Base-by-base conservation (phyloP, 2,329 filamentous ascomycete genomes). In the Colletotrichum trifolii region DNA sequence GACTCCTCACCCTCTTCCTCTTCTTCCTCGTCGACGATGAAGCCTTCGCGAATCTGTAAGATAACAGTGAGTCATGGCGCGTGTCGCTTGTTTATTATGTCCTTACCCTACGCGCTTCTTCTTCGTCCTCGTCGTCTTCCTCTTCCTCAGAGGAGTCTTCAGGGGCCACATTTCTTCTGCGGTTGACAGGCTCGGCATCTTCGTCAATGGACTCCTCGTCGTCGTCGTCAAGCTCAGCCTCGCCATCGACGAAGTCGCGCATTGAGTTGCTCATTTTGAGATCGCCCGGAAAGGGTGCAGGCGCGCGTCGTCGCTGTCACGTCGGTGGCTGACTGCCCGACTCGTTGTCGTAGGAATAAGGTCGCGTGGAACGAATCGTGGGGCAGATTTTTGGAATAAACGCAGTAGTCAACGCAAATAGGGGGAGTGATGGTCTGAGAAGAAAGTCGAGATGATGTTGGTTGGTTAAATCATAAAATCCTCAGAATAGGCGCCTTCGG, bases 81-180 rank as follows among this genome's bases (percentile, higher is more conserved):
- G 12, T 49, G 71, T 48, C 66, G 57, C 25, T 45, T 6, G 25
- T 11, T 15, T 8, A 4, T n/a, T 35, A 35, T 39, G 36, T 66
- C 73, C 83, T 72, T 80, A 96, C 92, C 77, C 89, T 90, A 71
- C 89, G 87, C 68, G 89, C 90, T 72, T 93, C 93, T 75, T 96
- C 94, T 74, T 94, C 91, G 70, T 97, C 94, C 64, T 97, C 94
- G 65, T 97, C 93, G 59, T 96, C 93, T 39, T 97, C 93, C 68
- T 96, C 94, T 74, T 97, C 94, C 71, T 97, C 94, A 72, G 92
- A 96, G 0, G 93, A 97, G 78, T 97, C 94, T 72, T 95, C 90
- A 59, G 93, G 79, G 53, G 82, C 78, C 39, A 74, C 72, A n/a
- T 73, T 70, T 67, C 79, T 76, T 56, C 77, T 70, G 49, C 79